Evolutionary conservation across 345 rosid genomes (phyloP).

Genomic region (Eucalyptus microcorys): DNA sequence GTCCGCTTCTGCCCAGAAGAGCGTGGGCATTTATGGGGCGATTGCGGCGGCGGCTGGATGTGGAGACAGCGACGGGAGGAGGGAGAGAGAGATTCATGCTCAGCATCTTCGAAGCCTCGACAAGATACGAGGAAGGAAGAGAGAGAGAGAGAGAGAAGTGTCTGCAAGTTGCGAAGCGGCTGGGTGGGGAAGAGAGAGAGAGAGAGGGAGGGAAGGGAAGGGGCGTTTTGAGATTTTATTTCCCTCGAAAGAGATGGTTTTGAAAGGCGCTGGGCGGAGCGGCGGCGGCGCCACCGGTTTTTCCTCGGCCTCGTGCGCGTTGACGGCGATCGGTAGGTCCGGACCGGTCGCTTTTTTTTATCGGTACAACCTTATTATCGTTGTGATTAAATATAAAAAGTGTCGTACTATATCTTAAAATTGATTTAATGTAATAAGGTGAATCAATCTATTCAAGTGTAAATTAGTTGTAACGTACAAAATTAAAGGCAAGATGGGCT

Average conservation of each 20-base stretch:
- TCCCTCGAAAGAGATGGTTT: not conserved
- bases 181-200: not conserved
- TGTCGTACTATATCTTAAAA: too few relatives aligned
- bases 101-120: constrained; percentile 20
- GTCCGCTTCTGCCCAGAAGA: constrained; percentile 6
- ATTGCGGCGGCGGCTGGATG: constrained; percentile 5
- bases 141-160: not conserved
- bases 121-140: not conserved
- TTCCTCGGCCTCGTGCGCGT: not conserved
- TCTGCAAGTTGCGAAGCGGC: not conserved
- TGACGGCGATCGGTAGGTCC: not conserved
- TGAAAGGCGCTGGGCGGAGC: not conserved
- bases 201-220: not conserved
- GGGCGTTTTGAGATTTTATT: not conserved
- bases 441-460: not conserved
- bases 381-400: too few relatives aligned
- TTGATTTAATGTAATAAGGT: not conserved
- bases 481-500: rapidly evolving
- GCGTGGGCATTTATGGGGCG: constrained; percentile 7
- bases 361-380: not conserved
- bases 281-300: not conserved
- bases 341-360: not conserved
- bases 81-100: constrained; percentile 35
- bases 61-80: constrained; percentile 25
- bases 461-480: not conserved